Percentiles rank a stretch among this genome's conserved stretches.
Conservation (phyloP, 148 eudicot species). For the Salicornia ramosissima region DNA sequence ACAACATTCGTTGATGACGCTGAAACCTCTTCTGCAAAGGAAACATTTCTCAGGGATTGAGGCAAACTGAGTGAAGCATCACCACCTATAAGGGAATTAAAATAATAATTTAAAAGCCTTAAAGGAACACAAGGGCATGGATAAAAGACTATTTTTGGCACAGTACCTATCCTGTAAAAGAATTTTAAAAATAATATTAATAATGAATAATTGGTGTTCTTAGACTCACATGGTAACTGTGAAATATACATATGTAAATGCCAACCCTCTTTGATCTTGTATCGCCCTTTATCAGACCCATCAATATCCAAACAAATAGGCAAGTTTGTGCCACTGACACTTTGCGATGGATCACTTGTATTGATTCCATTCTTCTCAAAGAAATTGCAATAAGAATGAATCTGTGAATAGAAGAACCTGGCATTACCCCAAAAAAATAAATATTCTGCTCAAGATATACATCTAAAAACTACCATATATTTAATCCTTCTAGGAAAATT, state of each 20-base stretch:
- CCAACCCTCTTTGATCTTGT: slow-evolving; percentile 65
- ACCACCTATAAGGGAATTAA: slow-evolving; percentile 42
- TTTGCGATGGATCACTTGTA: slow-evolving; percentile 25
- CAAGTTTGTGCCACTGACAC: slow-evolving; percentile 27
- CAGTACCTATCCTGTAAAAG: not conserved
- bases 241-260: slow-evolving; percentile 81
- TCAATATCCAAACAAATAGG: slow-evolving; percentile 42
- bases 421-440: slow-evolving; percentile 8
- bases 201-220: not conserved
- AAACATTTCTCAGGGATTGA: slow-evolving; percentile 35
- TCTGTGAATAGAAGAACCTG: slow-evolving; percentile 77
- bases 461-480: not conserved
- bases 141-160: not conserved
- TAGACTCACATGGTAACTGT: slow-evolving; percentile 79
- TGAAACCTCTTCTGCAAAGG: slow-evolving; percentile 35
- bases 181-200: not conserved
- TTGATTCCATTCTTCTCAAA: slow-evolving; percentile 18
- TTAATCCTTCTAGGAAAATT: not conserved
- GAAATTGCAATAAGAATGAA: slow-evolving; percentile 27
- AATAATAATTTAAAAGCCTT: not conserved
- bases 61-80: slow-evolving; percentile 60
- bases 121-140: not conserved
- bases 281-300: slow-evolving; percentile 35
- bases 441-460: not conserved
- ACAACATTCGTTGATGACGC: slow-evolving; percentile 15